Conservation (phyloP, 257 asterid species). For the Handroanthus guayacan region DNA sequence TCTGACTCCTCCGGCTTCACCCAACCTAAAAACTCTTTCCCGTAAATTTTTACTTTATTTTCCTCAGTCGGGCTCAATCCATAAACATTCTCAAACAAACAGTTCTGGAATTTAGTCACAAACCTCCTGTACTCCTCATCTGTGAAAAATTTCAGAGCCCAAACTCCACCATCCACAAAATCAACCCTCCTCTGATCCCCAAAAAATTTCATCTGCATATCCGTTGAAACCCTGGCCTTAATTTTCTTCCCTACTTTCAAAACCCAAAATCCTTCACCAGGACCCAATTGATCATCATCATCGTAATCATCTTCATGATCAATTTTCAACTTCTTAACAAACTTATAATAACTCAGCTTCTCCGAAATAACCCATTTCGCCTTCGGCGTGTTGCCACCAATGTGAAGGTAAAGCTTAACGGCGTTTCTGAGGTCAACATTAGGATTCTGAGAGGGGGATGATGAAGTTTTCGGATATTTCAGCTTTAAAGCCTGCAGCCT, state of each 20-base stretch:
- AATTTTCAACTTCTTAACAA: slow-evolving; percentile 59
- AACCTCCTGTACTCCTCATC: slow-evolving; percentile 84
- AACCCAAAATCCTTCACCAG: slow-evolving; percentile 78
- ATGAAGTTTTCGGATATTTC: slow-evolving; percentile 53
- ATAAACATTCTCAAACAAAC: slow-evolving; percentile 90
- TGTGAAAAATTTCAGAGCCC: slow-evolving; percentile 81
- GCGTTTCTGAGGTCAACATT: slow-evolving; percentile 49
- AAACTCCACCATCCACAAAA: slow-evolving; percentile 89
- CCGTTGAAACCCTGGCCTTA: slow-evolving; percentile 73
- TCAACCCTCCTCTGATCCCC: slow-evolving; percentile 98
- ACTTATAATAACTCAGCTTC: slow-evolving; percentile 57
- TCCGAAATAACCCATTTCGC: slow-evolving; percentile 90
- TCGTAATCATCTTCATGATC: slow-evolving; percentile 52
- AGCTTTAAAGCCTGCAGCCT: slow-evolving; percentile 73
- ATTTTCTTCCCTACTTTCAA: slow-evolving; percentile 78
- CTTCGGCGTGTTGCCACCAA: slow-evolving; percentile 93
- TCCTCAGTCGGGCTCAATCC: slow-evolving; percentile 80
- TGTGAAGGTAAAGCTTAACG: slow-evolving; percentile 79
- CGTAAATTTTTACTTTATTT: slow-evolving; percentile 79
- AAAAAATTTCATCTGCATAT: slow-evolving; percentile 85
- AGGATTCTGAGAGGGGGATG: slow-evolving; percentile 49
- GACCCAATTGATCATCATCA: slow-evolving; percentile 54
- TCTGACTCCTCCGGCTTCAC: slow-evolving; percentile 85
- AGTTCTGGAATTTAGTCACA: slow-evolving; percentile 75
- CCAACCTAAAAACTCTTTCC: slow-evolving; percentile 94